Evolutionary conservation across 768 basidiomycete genomes (phyloP), one percentile per base, ranked within the genome.

Genomic region (Xanthoconium purpureum): DNA sequence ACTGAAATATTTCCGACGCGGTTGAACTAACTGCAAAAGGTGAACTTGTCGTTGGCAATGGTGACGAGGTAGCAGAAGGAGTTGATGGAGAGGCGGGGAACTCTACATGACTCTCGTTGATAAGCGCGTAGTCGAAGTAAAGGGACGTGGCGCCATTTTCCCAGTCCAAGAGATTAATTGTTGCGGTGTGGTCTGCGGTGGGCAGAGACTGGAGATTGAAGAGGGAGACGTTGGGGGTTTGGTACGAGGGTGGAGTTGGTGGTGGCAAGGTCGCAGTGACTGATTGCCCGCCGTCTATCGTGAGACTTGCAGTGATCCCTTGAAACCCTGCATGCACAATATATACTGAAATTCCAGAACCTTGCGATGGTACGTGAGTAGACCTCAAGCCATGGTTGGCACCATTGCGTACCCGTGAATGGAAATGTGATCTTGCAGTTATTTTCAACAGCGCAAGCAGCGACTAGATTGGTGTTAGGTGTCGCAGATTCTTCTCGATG

Each of bases 291-390:
- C 50, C 50, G 33, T 66, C 64, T 37, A 66, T 52, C 2, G 47
- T 18, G 32, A 63, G 46, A 33, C 35, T 66, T 29, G 61, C 58
- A 2, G 30, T 28, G 2, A 58, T 17, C 11, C 64, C 64, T 20
- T 48, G 38, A 30, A 59, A 46, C 0, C 64, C 64, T 7, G 61
- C 63, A 2, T 56, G 37, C 11, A 58, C 6, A n/a, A 65, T 40
- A 45, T 58, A 56, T 15, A 65, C 43, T 12, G 53, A 24, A 24
- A 65, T 40, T 12, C 64, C 64, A 0, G 64, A 65, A 5, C 64
- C 64, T 66, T 33, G 1, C 28, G 15, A 14, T 1, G 15, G 29
- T 9, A 36, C n/a, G 9, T 35, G 42, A 46, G 42, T 33, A 20
- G 20, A 14, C n/a, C 11, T 8, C 7, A 30, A 18, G n/a, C 37